Percentiles rank a stretch among this genome's conserved stretches.
Evolutionary conservation across 805 yeast species (phyloP).

Genomic region (Lachancea meyersii): DNA sequence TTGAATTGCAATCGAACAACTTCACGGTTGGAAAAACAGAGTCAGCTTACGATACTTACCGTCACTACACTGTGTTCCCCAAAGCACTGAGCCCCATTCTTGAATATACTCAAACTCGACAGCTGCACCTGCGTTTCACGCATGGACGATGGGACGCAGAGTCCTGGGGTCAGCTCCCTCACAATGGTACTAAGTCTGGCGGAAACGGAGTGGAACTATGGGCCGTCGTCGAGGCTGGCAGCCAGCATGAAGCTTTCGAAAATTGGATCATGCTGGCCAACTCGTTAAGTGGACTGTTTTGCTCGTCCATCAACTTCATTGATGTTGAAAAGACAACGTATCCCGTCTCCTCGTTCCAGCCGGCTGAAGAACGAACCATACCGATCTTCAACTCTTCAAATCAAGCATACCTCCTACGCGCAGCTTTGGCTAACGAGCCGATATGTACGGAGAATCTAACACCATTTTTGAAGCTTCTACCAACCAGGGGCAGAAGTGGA

Average conservation of each 20-base stretch:
- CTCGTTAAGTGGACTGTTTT: slow-evolving; percentile 81
- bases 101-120: slow-evolving; percentile 57
- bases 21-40: slow-evolving; percentile 25
- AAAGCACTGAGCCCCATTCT: slow-evolving; percentile 73
- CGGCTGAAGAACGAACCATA: slow-evolving; percentile 17
- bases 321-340: slow-evolving; percentile 72
- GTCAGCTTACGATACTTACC: slow-evolving; percentile 20
- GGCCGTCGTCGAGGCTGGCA: slow-evolving; percentile 69
- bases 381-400: slow-evolving; percentile 32
- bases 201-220: slow-evolving; percentile 95
- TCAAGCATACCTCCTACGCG: slow-evolving; percentile 56
- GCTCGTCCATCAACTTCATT: slow-evolving; percentile 89
- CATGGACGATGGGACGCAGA: slow-evolving; percentile 95
- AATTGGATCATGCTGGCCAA: slow-evolving; percentile 71
- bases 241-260: slow-evolving; percentile 46
- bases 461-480: slow-evolving; percentile 82
- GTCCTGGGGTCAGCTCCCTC: slow-evolving; percentile 78
- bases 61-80: slow-evolving; percentile 70
- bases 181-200: slow-evolving; percentile 65
- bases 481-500: slow-evolving; percentile 90
- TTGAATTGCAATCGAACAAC: slow-evolving; percentile 52
- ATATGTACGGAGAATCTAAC: slow-evolving; percentile 95
- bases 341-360: slow-evolving; percentile 41
- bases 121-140: slow-evolving; percentile 77
- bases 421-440: slow-evolving; percentile 91